Percentiles rank a stretch among this genome's conserved stretches.
Evolutionary conservation across 2,329 filamentous ascomycete genomes (phyloP).

Genomic region (Hirsutella minnesotensis): DNA sequence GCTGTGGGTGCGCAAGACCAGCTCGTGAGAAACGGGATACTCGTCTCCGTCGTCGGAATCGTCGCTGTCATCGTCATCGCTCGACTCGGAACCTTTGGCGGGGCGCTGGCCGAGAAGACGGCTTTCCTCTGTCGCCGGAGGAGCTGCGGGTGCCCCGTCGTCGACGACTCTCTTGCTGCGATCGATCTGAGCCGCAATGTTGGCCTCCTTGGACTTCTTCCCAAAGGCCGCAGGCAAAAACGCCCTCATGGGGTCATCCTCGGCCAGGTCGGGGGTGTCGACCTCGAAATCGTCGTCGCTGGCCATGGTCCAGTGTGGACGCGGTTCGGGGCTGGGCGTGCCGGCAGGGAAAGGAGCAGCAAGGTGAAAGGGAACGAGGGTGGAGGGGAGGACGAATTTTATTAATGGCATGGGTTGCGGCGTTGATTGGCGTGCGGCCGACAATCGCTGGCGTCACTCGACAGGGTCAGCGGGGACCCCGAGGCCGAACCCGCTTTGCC

Average conservation of each 20-base stretch:
- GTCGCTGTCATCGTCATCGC: conserved; percentile 24
- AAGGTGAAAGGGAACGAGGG: not conserved
- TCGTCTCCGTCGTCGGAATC: conserved; percentile 68
- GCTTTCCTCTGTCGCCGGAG: not conserved
- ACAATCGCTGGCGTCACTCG: conserved; percentile 5
- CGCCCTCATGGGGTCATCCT: conserved; percentile 59
- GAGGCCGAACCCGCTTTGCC: not conserved
- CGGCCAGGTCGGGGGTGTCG: conserved; percentile 39
- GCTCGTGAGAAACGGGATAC: conserved; percentile 84
- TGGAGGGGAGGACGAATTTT: conserved; percentile 7
- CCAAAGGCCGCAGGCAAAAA: conserved; percentile 80
- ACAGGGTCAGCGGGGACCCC: conserved; percentile 2
- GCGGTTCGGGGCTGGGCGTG: not conserved
- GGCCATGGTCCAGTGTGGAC: conserved; percentile 31
- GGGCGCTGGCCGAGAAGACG: conserved; percentile 1
- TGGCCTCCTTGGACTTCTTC: conserved; percentile 61
- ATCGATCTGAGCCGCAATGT: conserved; percentile 72
- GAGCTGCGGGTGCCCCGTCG: not conserved
- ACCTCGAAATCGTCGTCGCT: conserved; percentile 49
- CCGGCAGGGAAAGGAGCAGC: conserved; percentile 1
- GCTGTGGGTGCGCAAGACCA: conserved; percentile 86
- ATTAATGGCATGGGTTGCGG: conserved; percentile 5
- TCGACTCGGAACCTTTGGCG: not conserved
- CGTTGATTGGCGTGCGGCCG: conserved; percentile 6
- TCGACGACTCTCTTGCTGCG: conserved; percentile 51